These are phyloP conservation scores for Antitrichia curtipendula DNA, from an alignment of 225 moss, liverwort and hornwort genomes.

Conservation along the genomic window DNA sequence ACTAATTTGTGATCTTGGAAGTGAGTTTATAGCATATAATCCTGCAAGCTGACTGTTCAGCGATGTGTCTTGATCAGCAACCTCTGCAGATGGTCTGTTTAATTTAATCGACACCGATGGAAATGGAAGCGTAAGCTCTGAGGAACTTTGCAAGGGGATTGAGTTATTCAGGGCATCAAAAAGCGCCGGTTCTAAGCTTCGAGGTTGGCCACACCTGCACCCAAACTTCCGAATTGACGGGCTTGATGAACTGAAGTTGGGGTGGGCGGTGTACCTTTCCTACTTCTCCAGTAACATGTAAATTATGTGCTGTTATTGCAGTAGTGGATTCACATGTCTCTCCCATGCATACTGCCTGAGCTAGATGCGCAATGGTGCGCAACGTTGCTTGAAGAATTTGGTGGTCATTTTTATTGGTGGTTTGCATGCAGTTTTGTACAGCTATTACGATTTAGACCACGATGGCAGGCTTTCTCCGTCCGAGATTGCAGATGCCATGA, in stretches of 20 bases:
- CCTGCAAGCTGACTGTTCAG: background rate
- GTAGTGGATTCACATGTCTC: background rate
- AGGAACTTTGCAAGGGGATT: constrained; percentile 55
- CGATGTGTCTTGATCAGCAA: constrained; percentile 36
- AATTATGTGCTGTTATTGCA: background rate
- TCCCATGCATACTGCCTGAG: background rate
- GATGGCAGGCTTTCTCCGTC: constrained; percentile 56
- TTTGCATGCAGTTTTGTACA: constrained; percentile 51
- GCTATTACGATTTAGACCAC: constrained; percentile 66
- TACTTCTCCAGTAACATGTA: background rate
- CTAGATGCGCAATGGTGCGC: background rate
- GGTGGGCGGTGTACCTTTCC: background rate
- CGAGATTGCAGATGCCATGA: constrained; percentile 71
- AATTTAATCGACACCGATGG: constrained; percentile 55
- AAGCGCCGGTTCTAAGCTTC: constrained; percentile 52
- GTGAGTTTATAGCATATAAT: background rate
- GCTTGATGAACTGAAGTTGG: background rate
- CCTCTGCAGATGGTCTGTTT: constrained; percentile 61
- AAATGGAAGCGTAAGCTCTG: constrained; percentile 45
- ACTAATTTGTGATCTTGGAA: background rate
- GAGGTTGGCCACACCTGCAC: constrained; percentile 21
- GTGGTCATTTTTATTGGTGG: background rate
- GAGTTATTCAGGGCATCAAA: constrained; percentile 58
- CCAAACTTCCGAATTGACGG: background rate
- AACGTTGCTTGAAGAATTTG: background rate